These are phyloP conservation scores for Ogataea zsoltii DNA, from an alignment of 805 yeast species.

Conservation along the genomic window DNA sequence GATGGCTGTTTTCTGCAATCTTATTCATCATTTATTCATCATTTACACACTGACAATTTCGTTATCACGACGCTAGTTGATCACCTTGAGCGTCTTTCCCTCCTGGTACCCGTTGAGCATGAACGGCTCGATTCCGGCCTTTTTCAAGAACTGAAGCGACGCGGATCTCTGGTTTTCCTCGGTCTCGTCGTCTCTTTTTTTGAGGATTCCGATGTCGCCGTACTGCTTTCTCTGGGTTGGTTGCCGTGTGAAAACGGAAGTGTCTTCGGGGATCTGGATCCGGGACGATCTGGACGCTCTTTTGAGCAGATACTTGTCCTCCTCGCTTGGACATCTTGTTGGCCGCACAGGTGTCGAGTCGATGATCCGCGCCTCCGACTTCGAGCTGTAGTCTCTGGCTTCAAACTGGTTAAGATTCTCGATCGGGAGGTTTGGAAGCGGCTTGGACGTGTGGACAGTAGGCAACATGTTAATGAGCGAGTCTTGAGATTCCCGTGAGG, in stretches of 20 bases:
- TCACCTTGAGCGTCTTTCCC: conserved; percentile 19
- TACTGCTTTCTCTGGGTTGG: conserved; percentile 19
- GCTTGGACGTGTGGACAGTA: conserved; percentile 8
- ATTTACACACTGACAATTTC: not conserved
- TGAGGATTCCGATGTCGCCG: conserved; percentile 16
- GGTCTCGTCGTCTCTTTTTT: conserved; percentile 2
- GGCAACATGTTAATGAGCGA: conserved; percentile 4
- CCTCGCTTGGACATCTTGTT: conserved; percentile 4
- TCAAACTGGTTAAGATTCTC: conserved; percentile 24
- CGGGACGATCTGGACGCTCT: not conserved
- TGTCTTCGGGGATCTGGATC: conserved; percentile 24
- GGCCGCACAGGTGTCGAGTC: conserved; percentile 9
- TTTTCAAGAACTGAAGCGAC: conserved; percentile 24
- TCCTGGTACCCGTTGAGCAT: conserved; percentile 33
- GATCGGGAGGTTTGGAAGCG: conserved; percentile 27
- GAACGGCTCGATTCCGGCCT: conserved; percentile 30
- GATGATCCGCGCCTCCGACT: not conserved
- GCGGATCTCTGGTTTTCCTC: conserved; percentile 19
- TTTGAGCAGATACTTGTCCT: not conserved
- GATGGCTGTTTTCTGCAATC: too few relatives aligned
- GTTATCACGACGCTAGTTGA: conserved; percentile 12
- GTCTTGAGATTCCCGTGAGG: not conserved
- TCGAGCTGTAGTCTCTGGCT: conserved; percentile 22
- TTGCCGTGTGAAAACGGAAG: conserved; percentile 27
- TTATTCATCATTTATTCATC: not conserved